Percentiles rank a stretch among this genome's conserved stretches.
These are phyloP conservation scores for Podila minutissima DNA, from an alignment of 192 early-diverging fungal genomes.

Conservation along the genomic window DNA sequence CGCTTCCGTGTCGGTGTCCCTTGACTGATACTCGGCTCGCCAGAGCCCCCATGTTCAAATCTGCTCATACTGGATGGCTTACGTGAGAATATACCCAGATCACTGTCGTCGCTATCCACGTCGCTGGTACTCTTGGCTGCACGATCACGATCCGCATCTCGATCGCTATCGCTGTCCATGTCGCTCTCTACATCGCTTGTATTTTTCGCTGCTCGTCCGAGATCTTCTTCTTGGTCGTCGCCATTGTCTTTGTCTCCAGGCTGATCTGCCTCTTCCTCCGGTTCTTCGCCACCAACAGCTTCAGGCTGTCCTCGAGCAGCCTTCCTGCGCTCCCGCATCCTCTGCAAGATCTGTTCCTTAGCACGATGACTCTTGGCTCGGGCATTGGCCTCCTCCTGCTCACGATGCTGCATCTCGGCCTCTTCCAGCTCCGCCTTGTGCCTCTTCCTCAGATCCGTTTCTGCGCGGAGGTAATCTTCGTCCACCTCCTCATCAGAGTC, in stretches of 20 bases:
- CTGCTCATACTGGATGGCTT: neutral
- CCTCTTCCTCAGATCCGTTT: slow-evolving; percentile 18
- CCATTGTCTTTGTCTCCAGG: slow-evolving; percentile 4
- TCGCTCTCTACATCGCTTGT: slow-evolving; percentile 14
- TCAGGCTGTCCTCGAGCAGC: neutral
- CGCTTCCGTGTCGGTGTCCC: slow-evolving; percentile 14
- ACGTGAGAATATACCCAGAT: neutral
- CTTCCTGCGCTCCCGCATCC: neutral
- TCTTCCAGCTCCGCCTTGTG: neutral
- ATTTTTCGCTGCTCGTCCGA: neutral
- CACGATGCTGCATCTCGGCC: slow-evolving; percentile 24
- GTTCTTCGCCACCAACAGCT: neutral
- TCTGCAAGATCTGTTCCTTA: neutral
- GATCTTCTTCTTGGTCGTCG: neutral
- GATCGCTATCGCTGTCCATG: neutral
- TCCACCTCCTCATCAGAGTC: slow-evolving; percentile 59
- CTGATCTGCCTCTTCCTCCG: neutral
- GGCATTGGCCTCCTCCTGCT: slow-evolving; percentile 11
- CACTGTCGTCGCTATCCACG: neutral
- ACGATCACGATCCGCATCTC: neutral
- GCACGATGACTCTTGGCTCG: slow-evolving; percentile 8
- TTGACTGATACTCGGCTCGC: neutral
- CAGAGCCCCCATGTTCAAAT: neutral
- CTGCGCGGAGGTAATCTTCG: slow-evolving; percentile 54
- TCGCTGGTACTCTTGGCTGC: neutral